Evolutionary conservation across 2,329 filamentous ascomycete species (phyloP).

Genomic region (Colletotrichum sp.): DNA sequence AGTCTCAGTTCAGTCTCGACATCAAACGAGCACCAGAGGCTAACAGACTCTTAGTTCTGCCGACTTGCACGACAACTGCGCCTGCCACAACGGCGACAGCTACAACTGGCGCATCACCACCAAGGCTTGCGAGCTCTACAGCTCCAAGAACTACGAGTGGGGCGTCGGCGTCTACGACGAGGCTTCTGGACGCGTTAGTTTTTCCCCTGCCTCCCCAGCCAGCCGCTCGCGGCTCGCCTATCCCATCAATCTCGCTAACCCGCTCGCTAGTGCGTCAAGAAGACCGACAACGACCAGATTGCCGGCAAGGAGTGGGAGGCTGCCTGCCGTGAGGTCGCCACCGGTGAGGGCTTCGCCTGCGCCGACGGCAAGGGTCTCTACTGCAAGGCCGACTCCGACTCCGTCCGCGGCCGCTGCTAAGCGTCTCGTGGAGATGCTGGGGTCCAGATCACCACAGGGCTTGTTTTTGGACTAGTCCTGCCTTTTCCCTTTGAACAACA

Average conservation of each 20-base stretch:
- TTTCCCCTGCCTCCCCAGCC: background rate
- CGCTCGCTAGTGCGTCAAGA: constrained; percentile 6
- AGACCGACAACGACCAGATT: constrained; percentile 1
- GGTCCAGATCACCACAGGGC: background rate
- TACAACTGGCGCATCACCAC: constrained; percentile 27
- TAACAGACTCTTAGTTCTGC: constrained; percentile 19
- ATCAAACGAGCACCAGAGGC: background rate
- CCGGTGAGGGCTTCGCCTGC: constrained; percentile 20
- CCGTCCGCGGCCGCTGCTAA: constrained; percentile 20
- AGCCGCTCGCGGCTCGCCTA: background rate
- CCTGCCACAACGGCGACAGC: constrained; percentile 26
- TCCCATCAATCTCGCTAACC: background rate
- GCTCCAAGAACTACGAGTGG: constrained; percentile 11
- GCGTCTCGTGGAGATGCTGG: background rate
- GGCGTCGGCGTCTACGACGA: constrained; percentile 19
- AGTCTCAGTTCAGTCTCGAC: background rate
- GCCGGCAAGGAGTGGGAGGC: constrained; percentile 24
- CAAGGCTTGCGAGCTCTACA: constrained; percentile 23
- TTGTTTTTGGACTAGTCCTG: background rate
- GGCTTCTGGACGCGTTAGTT: constrained; percentile 16
- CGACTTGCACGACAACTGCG: constrained; percentile 25
- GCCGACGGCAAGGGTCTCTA: constrained; percentile 24
- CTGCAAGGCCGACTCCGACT: constrained; percentile 18
- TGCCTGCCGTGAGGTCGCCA: constrained; percentile 21
- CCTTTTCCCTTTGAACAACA: background rate